A percentile compares a stretch with the other conserved stretches of the same genome.
Conservation (phyloP, 1,284 basidiomycete genomes). For the Trichosporon ovoides region DNA sequence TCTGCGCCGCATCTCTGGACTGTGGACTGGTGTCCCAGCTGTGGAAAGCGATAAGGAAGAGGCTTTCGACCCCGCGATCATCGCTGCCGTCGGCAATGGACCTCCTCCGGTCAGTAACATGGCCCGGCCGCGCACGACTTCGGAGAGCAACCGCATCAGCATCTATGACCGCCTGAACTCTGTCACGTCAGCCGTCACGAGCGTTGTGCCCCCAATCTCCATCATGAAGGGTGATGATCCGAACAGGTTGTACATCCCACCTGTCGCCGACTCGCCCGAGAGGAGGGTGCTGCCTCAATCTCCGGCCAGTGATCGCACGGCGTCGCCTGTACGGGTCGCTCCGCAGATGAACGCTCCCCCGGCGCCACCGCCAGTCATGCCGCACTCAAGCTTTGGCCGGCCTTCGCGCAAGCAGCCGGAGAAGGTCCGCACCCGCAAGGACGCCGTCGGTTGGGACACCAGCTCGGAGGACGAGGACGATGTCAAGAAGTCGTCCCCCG, state of each 20-base stretch:
- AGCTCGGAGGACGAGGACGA: constrained; percentile 22
- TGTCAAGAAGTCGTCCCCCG: constrained; percentile 4
- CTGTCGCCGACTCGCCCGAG: constrained; percentile 11
- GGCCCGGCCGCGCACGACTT: not conserved
- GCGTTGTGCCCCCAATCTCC: constrained; percentile 4
- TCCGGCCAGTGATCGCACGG: constrained; percentile 14
- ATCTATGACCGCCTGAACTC: constrained; percentile 16
- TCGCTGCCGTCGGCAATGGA: constrained; percentile 10
- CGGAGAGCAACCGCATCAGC: constrained; percentile 11
- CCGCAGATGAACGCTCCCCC: constrained; percentile 13
- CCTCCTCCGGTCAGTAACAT: not conserved
- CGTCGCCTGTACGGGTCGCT: constrained; percentile 15
- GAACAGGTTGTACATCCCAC: constrained; percentile 15
- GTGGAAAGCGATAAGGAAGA: constrained; percentile 22
- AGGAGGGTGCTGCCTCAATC: not conserved
- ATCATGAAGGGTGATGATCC: constrained; percentile 6
- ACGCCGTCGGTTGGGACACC: constrained; percentile 17
- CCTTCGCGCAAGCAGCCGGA: not conserved
- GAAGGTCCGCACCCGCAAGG: constrained; percentile 1
- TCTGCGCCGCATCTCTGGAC: constrained; percentile 32
- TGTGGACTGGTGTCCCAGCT: constrained; percentile 19
- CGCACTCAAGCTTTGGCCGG: constrained; percentile 23
- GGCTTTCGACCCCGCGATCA: constrained; percentile 29
- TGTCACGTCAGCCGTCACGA: constrained; percentile 7
- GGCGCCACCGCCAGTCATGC: constrained; percentile 7